These are phyloP conservation scores for Laguncularia racemosa DNA, from an alignment of 345 rosid genomes.

Conservation along the genomic window DNA sequence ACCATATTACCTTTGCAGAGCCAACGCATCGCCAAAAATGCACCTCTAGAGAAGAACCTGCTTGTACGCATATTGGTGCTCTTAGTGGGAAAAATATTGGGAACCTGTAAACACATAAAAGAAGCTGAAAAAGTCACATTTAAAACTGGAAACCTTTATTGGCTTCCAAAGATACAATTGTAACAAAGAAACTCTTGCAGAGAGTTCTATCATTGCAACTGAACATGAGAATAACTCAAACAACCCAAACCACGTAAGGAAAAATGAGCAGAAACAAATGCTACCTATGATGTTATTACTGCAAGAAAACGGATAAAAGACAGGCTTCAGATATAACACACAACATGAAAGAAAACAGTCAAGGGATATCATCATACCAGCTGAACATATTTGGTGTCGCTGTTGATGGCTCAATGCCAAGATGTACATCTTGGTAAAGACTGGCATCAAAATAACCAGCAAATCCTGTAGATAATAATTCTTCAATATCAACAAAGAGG, in stretches of 20 bases:
- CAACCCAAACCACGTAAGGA: background rate
- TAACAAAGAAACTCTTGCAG: too few relatives aligned
- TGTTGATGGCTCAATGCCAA: slow-evolving; percentile 85
- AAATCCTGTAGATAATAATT: slow-evolving; percentile 46
- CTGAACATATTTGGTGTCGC: slow-evolving; percentile 99
- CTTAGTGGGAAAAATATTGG: slow-evolving; percentile 94
- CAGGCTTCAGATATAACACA: background rate
- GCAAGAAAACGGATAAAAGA: background rate
- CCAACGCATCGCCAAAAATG: slow-evolving; percentile 91
- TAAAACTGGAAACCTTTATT: too few relatives aligned
- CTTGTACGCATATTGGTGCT: slow-evolving; percentile 47
- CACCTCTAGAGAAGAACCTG: slow-evolving; percentile 66
- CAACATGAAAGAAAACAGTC: background rate
- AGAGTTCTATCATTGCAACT: background rate
- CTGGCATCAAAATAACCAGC: slow-evolving; percentile 90
- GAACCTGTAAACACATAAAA: slow-evolving; percentile 46
- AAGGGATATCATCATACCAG: slow-evolving; percentile 45
- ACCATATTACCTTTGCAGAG: slow-evolving; percentile 57
- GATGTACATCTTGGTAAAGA: slow-evolving; percentile 93
- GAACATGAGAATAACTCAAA: too few relatives aligned
- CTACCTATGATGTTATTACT: background rate
- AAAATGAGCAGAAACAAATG: background rate
- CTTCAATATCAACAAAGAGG: too few relatives aligned
- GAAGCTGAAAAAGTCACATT: background rate
- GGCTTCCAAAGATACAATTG: too few relatives aligned